Evolutionary conservation across 352 stramenopile species (phyloP).

Genomic region (Globisporangium heterothallicum): DNA sequence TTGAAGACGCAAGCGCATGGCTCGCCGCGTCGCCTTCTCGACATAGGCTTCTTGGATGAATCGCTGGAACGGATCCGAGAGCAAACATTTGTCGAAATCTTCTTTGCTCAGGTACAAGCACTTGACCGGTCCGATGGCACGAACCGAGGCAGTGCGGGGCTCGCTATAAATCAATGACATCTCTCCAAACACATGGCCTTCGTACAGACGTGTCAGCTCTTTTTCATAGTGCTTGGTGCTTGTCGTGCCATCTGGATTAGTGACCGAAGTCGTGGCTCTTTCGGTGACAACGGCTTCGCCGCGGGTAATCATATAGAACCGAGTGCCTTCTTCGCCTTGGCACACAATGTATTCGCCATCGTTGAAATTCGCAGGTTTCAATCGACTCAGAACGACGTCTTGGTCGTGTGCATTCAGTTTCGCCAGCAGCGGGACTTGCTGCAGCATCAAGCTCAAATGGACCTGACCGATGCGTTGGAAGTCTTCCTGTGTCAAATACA

Average conservation of each 20-base stretch:
- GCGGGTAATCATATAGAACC: conserved; percentile 89
- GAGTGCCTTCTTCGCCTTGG: conserved; percentile 83
- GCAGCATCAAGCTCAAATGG: conserved; percentile 83
- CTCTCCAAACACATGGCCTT: conserved; percentile 86
- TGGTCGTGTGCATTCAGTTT: conserved; percentile 68
- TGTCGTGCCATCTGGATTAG: conserved; percentile 6
- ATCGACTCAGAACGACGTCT: conserved; percentile 73
- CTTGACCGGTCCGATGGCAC: conserved; percentile 73
- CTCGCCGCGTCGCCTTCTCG: conserved; percentile 76
- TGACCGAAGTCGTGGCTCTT: conserved; percentile 27
- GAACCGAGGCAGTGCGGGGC: conserved; percentile 76
- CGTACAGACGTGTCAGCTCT: conserved; percentile 80
- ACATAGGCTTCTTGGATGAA: conserved; percentile 86
- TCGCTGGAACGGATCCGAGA: conserved; percentile 78
- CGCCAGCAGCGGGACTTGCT: conserved; percentile 77
- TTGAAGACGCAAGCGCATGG: conserved; percentile 74
- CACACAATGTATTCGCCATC: conserved; percentile 87
- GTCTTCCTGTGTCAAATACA: conserved; percentile 84
- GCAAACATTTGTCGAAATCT: conserved; percentile 83
- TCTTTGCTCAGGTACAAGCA: conserved; percentile 84
- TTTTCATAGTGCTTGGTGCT: conserved; percentile 50
- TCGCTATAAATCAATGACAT: conserved; percentile 88
- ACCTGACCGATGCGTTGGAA: conserved; percentile 86
- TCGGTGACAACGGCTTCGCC: conserved; percentile 82
- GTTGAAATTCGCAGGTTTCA: conserved; percentile 79